Evolutionary conservation across 352 stramenopile species (phyloP).

Genomic region (Globisporangium alternatum): DNA sequence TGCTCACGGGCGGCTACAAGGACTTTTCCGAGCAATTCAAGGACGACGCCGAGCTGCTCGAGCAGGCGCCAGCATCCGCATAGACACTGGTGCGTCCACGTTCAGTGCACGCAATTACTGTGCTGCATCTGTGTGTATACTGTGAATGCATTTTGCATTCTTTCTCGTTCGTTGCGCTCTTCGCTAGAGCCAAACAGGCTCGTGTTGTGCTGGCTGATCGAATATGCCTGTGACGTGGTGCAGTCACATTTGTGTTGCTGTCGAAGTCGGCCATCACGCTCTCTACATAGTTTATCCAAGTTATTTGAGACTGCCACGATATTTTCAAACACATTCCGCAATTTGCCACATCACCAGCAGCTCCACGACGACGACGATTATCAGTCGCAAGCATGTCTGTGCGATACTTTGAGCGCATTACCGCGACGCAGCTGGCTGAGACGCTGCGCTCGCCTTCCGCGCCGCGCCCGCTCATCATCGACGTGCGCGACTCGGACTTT

Average conservation of each 20-base stretch:
- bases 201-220: background rate
- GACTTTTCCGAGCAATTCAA: slow-evolving; percentile 52
- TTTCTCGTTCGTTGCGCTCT: background rate
- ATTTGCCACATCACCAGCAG: background rate
- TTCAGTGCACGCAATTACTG: background rate
- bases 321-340: background rate
- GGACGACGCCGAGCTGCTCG: slow-evolving; percentile 65
- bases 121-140: background rate
- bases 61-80: slow-evolving; percentile 8
- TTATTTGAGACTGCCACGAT: background rate
- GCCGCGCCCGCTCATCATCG: slow-evolving; percentile 53
- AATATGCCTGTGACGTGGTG: background rate
- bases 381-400: slow-evolving; percentile 17
- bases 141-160: background rate
- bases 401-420: slow-evolving; percentile 40
- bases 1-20: slow-evolving; percentile 71
- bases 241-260: background rate
- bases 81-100: background rate
- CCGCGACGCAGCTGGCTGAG: slow-evolving; percentile 50
- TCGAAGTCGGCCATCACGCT: background rate
- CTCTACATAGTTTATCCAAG: background rate
- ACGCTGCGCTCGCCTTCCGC: slow-evolving; percentile 37
- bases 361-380: background rate
- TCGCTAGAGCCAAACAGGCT: background rate
- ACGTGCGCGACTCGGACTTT: slow-evolving; percentile 78